These are phyloP conservation scores for Calonectria fujianensis DNA, from an alignment of 2,329 filamentous ascomycete species.

Conservation along the genomic window DNA sequence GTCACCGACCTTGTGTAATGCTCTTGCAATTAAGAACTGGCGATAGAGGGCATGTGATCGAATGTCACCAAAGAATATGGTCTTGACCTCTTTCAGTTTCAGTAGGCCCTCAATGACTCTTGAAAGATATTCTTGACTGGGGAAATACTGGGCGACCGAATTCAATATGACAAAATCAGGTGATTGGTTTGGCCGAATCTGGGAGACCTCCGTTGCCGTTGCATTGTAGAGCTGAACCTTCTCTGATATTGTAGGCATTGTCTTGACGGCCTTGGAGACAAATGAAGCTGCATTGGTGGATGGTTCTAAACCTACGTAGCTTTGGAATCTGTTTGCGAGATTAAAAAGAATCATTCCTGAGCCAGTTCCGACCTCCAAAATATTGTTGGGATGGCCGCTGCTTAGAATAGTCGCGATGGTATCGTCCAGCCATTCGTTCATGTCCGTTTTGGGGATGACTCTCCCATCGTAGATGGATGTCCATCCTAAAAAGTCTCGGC, in stretches of 20 bases:
- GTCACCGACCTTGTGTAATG: slow-evolving; percentile 23
- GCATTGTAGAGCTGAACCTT: slow-evolving; percentile 47
- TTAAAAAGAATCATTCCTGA: background rate
- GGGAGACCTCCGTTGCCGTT: slow-evolving; percentile 47
- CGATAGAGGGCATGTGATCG: slow-evolving; percentile 45
- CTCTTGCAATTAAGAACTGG: slow-evolving; percentile 42
- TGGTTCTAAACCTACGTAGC: background rate
- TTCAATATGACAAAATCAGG: slow-evolving; percentile 53
- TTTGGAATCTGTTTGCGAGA: background rate
- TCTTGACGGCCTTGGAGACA: background rate
- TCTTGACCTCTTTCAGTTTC: slow-evolving; percentile 15
- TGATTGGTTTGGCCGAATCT: background rate
- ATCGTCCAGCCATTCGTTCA: background rate
- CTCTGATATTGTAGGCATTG: background rate
- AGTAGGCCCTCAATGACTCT: slow-evolving; percentile 43
- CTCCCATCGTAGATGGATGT: background rate
- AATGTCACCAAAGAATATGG: slow-evolving; percentile 51
- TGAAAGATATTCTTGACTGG: slow-evolving; percentile 49
- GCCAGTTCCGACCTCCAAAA: background rate
- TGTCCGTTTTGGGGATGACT: background rate
- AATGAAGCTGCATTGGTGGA: background rate
- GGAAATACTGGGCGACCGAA: slow-evolving; percentile 56
- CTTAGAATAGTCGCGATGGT: background rate
- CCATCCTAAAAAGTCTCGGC: background rate
- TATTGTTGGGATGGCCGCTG: background rate